These are phyloP conservation scores for Nicotiana tabacum DNA, from an alignment of 257 asterid species.

Conservation along the genomic window DNA sequence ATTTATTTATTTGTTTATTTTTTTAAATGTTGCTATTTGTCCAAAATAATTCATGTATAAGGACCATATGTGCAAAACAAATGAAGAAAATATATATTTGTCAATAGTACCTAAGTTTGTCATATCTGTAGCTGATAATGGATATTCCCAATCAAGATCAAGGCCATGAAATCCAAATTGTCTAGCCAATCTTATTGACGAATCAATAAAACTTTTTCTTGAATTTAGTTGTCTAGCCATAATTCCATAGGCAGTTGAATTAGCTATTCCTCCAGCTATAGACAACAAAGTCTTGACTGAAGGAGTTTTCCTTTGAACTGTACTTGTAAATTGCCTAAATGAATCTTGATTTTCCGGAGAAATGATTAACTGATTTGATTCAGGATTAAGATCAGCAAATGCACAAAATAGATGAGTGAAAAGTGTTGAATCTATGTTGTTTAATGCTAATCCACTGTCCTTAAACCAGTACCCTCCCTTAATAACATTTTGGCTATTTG, in stretches of 20 bases:
- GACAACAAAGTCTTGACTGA: constrained; percentile 41
- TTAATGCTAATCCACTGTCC: constrained; percentile 27
- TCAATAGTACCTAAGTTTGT: constrained; percentile 22
- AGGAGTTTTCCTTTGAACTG: constrained; percentile 32
- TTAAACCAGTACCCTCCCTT: constrained; percentile 49
- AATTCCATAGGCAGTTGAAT: constrained; percentile 14
- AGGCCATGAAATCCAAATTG: constrained; percentile 34
- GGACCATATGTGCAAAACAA: too few species aligned
- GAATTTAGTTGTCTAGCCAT: constrained; percentile 36
- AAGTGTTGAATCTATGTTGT: constrained; percentile 33
- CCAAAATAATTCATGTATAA: too few species aligned
- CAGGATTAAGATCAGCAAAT: constrained; percentile 39
- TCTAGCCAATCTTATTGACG: constrained; percentile 38
- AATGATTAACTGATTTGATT: constrained; percentile 28
- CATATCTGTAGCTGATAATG: constrained; percentile 28
- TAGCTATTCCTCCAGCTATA: constrained; percentile 35
- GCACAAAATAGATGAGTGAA: constrained; percentile 56
- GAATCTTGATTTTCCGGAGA: constrained; percentile 26
- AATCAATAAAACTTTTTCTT: constrained; percentile 35
- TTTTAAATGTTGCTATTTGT: too few species aligned
- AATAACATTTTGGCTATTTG: constrained; percentile 27
- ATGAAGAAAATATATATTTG: too few species aligned
- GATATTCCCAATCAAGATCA: constrained; percentile 50
- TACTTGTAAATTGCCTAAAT: constrained; percentile 34
- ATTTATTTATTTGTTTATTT: too few species aligned